Conservation (phyloP, 352 stramenopile species). For the Phytophthora pseudosyringae region DNA sequence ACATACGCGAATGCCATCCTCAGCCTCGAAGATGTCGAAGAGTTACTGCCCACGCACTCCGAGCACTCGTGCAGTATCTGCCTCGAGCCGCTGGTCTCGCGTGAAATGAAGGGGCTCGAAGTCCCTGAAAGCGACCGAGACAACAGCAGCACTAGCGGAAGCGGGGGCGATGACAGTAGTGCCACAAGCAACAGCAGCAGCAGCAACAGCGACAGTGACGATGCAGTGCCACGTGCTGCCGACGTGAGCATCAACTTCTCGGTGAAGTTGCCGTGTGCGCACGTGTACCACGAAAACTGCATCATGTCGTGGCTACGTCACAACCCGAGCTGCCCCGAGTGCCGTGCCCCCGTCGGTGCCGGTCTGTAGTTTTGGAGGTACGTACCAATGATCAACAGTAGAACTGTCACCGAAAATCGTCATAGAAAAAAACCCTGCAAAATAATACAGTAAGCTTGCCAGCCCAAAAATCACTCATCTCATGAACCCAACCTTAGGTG, state of each 20-base stretch:
- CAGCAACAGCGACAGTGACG: slow-evolving; percentile 5
- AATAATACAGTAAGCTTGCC: background rate
- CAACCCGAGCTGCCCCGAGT: slow-evolving; percentile 65
- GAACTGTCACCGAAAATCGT: background rate
- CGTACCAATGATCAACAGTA: background rate
- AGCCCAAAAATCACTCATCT: too few relatives aligned
- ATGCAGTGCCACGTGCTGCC: background rate
- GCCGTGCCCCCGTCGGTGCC: slow-evolving; percentile 46
- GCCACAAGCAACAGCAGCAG: background rate
- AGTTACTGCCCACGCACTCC: slow-evolving; percentile 36
- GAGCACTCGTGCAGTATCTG: slow-evolving; percentile 68
- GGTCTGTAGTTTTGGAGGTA: slow-evolving; percentile 16
- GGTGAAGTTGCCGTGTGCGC: slow-evolving; percentile 55
- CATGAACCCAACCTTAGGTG: too few relatives aligned
- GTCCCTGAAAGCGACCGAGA: slow-evolving; percentile 10
- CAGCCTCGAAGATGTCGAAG: slow-evolving; percentile 60
- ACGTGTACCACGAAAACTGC: slow-evolving; percentile 74
- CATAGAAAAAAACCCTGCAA: slow-evolving; percentile 8
- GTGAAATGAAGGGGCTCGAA: slow-evolving; percentile 28
- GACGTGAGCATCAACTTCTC: slow-evolving; percentile 30
- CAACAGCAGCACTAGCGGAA: background rate
- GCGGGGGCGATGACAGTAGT: background rate
- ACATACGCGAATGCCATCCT: slow-evolving; percentile 65
- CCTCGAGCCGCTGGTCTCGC: slow-evolving; percentile 43
- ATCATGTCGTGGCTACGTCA: slow-evolving; percentile 71